Percentiles rank a stretch among this genome's conserved stretches.
These are phyloP conservation scores for Epithele typhae DNA, from an alignment of 768 basidiomycete species.

Conservation along the genomic window DNA sequence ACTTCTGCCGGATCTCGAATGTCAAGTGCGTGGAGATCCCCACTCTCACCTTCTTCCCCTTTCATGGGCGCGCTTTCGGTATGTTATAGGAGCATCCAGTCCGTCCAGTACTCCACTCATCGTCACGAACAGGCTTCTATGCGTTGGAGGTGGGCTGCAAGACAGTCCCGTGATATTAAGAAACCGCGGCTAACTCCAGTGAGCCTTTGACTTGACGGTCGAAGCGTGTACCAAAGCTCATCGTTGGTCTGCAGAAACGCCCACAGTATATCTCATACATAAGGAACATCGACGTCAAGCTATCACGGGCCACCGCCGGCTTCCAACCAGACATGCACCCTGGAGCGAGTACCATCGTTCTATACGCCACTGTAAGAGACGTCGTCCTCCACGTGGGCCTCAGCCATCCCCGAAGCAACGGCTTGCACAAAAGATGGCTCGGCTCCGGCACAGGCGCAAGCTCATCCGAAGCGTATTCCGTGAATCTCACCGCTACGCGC, in stretches of 20 bases:
- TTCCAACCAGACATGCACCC: slow-evolving; percentile 27
- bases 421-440: slow-evolving; percentile 48
- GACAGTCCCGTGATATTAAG: slow-evolving; percentile 21
- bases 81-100: slow-evolving; percentile 6
- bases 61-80: slow-evolving; percentile 32
- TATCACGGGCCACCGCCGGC: slow-evolving; percentile 45
- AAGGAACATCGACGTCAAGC: slow-evolving; percentile 36
- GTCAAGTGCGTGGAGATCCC: slow-evolving; percentile 14
- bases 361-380: slow-evolving; percentile 40
- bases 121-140: slow-evolving; percentile 42
- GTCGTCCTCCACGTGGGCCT: slow-evolving; percentile 38
- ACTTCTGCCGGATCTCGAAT: neutral
- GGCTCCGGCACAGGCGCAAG: slow-evolving; percentile 36
- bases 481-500: slow-evolving; percentile 40
- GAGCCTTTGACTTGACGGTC: no score
- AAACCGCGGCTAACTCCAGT: no score
- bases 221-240: no score
- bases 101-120: neutral
- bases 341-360: slow-evolving; percentile 29
- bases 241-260: slow-evolving; percentile 33
- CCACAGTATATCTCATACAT: slow-evolving; percentile 41
- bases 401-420: slow-evolving; percentile 41
- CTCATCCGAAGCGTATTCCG: slow-evolving; percentile 42
- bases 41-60: slow-evolving; percentile 22
- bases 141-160: slow-evolving; percentile 36